phyloP scores from a whole-genome alignment of 1,284 basidiomycete species.

The Ceratobasidium sp. region DNA sequence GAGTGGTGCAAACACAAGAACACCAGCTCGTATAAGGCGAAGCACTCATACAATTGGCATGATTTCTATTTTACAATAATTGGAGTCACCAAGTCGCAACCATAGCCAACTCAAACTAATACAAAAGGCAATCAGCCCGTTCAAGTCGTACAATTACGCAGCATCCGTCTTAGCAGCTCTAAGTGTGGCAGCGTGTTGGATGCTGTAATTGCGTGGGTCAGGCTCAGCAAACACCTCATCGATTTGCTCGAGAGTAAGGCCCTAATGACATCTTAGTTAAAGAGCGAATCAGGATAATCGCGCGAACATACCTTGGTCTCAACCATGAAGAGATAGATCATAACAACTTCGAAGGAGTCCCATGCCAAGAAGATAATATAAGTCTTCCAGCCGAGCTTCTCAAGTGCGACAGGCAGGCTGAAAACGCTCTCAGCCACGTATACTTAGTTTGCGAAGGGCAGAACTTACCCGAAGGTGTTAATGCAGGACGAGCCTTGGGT shows the following conservation, averaged over 20 bases:
- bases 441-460: not conserved
- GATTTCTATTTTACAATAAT: slow-evolving; percentile 5
- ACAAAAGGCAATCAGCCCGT: not conserved
- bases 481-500: slow-evolving; percentile 58
- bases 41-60: not conserved
- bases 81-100: not conserved
- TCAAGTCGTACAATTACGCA: not conserved
- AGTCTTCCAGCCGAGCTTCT: slow-evolving; percentile 61
- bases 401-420: slow-evolving; percentile 60
- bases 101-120: not conserved
- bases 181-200: slow-evolving; percentile 45
- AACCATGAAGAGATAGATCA: slow-evolving; percentile 65
- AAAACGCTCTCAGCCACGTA: not conserved
- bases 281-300: slow-evolving; percentile 27
- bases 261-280: slow-evolving; percentile 48
- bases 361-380: slow-evolving; percentile 65
- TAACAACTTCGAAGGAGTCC: slow-evolving; percentile 65
- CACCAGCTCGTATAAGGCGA: no score
- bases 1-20: not conserved
- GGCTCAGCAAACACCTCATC: slow-evolving; percentile 62
- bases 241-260: slow-evolving; percentile 65
- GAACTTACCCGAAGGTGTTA: slow-evolving; percentile 57
- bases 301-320: slow-evolving; percentile 53
- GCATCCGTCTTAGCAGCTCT: slow-evolving; percentile 7
- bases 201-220: slow-evolving; percentile 60